Evolutionary conservation across 2,329 filamentous ascomycete species (phyloP).

Genomic region (Parascedosporium putredinis): DNA sequence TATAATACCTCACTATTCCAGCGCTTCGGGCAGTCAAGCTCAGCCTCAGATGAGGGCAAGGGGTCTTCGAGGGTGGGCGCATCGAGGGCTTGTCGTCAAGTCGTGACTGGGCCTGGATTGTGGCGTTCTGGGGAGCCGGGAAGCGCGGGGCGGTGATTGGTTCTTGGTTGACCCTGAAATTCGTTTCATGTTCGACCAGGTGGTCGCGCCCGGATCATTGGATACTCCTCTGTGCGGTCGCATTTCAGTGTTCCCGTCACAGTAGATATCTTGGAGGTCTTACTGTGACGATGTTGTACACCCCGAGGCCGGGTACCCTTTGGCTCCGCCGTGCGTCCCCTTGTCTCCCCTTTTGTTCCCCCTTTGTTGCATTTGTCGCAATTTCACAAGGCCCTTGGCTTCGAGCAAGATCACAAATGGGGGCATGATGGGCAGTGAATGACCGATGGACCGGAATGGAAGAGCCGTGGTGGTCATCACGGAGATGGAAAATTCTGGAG

Average conservation of each 20-base stretch:
- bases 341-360: neutral
- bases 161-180: conserved; percentile 1
- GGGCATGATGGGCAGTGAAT: neutral
- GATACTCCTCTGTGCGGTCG: neutral
- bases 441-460: neutral
- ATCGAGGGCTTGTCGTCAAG: too few relatives aligned
- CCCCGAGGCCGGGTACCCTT: neutral
- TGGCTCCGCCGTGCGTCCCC: too few relatives aligned
- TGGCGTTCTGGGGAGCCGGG: neutral
- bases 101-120: neutral
- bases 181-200: neutral
- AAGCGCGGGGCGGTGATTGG: neutral
- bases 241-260: neutral
- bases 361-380: neutral
- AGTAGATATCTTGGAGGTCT: neutral
- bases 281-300: neutral
- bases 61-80: too few relatives aligned
- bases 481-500: too few relatives aligned
- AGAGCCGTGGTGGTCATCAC: neutral
- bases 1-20: too few relatives aligned
- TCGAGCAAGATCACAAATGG: neutral
- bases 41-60: too few relatives aligned
- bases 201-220: neutral
- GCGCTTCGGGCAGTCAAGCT: too few relatives aligned
- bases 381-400: neutral